Evolutionary conservation across 371 early-diverging fungal genomes (phyloP).

Genomic region (Mucor plumbeus): DNA sequence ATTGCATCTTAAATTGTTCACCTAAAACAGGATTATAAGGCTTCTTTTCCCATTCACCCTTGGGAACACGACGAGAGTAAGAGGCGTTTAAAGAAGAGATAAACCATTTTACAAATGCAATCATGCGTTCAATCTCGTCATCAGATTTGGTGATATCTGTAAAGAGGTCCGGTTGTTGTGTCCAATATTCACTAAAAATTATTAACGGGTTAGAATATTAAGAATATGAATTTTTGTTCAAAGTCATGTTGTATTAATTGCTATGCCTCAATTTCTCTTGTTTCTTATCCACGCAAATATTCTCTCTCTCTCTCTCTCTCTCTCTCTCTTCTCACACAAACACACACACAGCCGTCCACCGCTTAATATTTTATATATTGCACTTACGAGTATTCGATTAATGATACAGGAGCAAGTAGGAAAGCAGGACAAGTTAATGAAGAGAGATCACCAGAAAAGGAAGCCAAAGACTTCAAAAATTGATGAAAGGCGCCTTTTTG

Average conservation of each 20-base stretch:
- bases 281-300: not conserved
- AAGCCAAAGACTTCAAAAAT: conserved; percentile 70
- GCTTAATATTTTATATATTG: not conserved
- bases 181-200: conserved; percentile 66
- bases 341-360: not conserved
- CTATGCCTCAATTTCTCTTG: not conserved
- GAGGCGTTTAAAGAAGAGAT: conserved; percentile 81
- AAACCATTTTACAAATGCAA: conserved; percentile 75
- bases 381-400: conserved; percentile 78
- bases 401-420: conserved; percentile 69
- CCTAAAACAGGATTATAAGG: conserved; percentile 86
- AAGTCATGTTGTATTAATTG: not conserved
- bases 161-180: conserved; percentile 75
- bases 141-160: conserved; percentile 65
- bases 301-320: too few relatives aligned
- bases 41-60: conserved; percentile 76
- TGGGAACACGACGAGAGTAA: conserved; percentile 54
- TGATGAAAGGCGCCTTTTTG: conserved; percentile 71
- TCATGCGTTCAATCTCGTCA: conserved; percentile 70
- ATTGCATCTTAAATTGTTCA: conserved; percentile 76
- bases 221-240: not conserved
- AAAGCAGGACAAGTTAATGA: conserved; percentile 79
- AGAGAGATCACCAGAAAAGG: conserved; percentile 80
- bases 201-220: not conserved
- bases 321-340: too few relatives aligned